Percentiles rank a stretch among this genome's conserved stretches.
Evolutionary conservation across 2,329 filamentous ascomycete genomes (phyloP).

Genomic region (Alternaria triticina): DNA sequence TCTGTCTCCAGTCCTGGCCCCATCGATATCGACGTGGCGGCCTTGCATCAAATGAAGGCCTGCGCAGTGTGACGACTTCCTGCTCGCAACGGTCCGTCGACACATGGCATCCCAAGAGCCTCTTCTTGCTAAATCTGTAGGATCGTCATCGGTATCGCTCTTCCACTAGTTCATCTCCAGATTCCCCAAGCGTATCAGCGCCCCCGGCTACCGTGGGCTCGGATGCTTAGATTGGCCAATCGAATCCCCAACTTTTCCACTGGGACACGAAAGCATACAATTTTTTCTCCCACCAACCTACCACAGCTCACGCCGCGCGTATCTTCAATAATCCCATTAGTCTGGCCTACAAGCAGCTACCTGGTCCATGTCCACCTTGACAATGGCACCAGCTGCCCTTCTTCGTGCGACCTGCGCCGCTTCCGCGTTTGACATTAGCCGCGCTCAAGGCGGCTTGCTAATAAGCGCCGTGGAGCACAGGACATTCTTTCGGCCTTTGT

Average conservation of each 20-base stretch:
- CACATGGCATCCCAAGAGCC: constrained; percentile 15
- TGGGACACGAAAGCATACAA: background rate
- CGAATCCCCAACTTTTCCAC: background rate
- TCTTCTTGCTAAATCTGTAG: background rate
- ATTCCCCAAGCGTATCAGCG: constrained; percentile 5
- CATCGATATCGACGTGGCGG: constrained; percentile 35
- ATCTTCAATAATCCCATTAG: background rate
- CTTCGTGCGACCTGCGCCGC: constrained; percentile 14
- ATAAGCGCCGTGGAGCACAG: constrained; percentile 11
- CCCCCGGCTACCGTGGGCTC: constrained; percentile 20
- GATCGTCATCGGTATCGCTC: constrained; percentile 5
- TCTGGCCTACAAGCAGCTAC: constrained; percentile 5
- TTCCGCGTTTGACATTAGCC: constrained; percentile 25
- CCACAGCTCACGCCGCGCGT: constrained; percentile 1
- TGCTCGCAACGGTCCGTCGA: constrained; percentile 3
- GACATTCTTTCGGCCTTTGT: constrained; percentile 1
- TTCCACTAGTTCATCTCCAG: constrained; percentile 18
- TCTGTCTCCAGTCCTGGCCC: constrained; percentile 15
- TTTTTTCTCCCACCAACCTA: constrained; percentile 5
- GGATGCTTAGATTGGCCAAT: constrained; percentile 17
- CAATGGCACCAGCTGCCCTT: constrained; percentile 1
- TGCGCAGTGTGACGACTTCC: background rate
- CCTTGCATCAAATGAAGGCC: constrained; percentile 28
- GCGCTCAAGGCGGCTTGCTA: constrained; percentile 15
- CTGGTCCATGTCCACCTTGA: constrained; percentile 4